Base-by-base conservation (phyloP, 768 basidiomycete species). In the Suillus alpinus region DNA sequence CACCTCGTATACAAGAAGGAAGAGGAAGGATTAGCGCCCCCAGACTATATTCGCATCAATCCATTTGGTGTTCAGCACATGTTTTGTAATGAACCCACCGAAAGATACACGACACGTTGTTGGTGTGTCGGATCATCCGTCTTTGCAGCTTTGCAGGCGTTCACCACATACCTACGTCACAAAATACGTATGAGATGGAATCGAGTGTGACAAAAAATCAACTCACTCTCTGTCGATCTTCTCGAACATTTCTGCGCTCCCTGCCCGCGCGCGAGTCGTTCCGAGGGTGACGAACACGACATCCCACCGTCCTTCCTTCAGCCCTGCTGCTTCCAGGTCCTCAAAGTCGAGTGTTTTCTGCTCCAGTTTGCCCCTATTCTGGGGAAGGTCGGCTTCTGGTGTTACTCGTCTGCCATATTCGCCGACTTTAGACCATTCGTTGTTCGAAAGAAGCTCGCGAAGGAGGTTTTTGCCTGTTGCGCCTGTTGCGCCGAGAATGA, bases 401-500 rank as follows among this genome's bases (percentile, higher is more conserved):
- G 86, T 89, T 12, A 86, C 75, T 20, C 82, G 78, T 23, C 92
- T 80, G 0, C 91, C 91, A 61, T 84, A 89, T 62, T 92, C 90
- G 58, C 80, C 83, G 4, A 92, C 84, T 46, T 79, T 80, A 1
- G 81, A 71, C 75, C 82, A 86, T 31, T 85, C 71, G 32, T 81
- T 68, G 14, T 82, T 84, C 1, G 77, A 73, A 34, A 93, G 82
- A 6, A 92, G 81, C 55, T 87, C 80, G 31, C 75, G 75, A n/a
- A 94, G 81, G 50, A 91, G 74, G 44, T 81, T 74, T 43, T 80
- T 81, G 37, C 92, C 91, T 2, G 80, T 80, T 57, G 85, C 85
- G 90, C 89, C 92, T 1, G 91, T 92, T 1, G 85, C 86, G 20
- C 92, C 92, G 46, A 94, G 65, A 23, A 94, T 75, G 59, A 93